A percentile compares a stretch with the other conserved stretches of the same genome.
Conservation (phyloP, 495 filamentous ascomycete species). For the Podospora bellae-mahoneyi region DNA sequence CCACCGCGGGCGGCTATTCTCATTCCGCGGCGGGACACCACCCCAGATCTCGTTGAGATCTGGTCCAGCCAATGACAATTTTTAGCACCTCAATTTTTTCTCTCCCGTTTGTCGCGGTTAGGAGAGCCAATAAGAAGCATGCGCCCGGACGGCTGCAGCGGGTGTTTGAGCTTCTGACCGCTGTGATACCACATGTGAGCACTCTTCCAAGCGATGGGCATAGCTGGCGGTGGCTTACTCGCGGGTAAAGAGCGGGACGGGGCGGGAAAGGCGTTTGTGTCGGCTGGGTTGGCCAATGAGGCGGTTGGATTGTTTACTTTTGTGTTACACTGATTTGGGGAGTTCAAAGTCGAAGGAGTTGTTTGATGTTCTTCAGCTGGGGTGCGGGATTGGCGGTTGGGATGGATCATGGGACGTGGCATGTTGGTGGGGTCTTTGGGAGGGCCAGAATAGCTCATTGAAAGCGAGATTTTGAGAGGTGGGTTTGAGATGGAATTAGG, state of each 20-base stretch:
- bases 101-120: not conserved
- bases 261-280: not conserved
- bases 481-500: not conserved
- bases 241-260: not conserved
- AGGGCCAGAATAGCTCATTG: not conserved
- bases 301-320: not conserved
- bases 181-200: not conserved
- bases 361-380: not conserved
- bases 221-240: not conserved
- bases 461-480: not conserved
- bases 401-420: not conserved
- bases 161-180: not conserved
- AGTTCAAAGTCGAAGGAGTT: not conserved
- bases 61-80: slow-evolving; percentile 1
- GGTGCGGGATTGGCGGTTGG: not conserved
- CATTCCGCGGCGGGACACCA: not conserved
- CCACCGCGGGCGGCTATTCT: not conserved
- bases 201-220: not conserved
- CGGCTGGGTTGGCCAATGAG: not conserved
- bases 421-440: not conserved
- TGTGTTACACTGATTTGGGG: not conserved
- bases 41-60: not conserved
- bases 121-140: not conserved
- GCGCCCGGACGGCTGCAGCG: not conserved
- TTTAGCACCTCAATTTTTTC: not conserved